Evolutionary conservation across 192 early-diverging fungal genomes (phyloP).

Genomic region (Coemansia sp.): DNA sequence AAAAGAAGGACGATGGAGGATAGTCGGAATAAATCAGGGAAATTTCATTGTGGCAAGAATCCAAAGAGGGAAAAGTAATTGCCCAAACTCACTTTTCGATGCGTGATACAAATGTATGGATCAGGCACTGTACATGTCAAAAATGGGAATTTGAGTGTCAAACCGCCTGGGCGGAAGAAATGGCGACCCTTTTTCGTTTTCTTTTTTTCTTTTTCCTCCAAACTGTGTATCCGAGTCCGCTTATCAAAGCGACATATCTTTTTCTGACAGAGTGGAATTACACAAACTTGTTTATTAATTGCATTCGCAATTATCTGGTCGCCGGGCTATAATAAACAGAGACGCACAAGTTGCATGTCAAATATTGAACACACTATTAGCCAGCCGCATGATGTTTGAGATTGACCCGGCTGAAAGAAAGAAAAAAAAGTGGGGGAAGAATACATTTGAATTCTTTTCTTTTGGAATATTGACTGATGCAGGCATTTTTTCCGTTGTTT

Average conservation of each 20-base stretch:
- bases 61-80: not conserved
- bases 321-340: not conserved
- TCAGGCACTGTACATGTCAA: not conserved
- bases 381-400: too few species aligned
- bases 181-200: not conserved
- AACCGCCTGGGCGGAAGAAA: not conserved
- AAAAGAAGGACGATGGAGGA: not conserved
- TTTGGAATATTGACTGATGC: too few species aligned
- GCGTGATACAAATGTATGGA: not conserved
- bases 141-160: not conserved
- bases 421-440: too few species aligned
- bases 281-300: not conserved
- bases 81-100: not conserved
- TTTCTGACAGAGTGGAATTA: not conserved
- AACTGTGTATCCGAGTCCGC: not conserved
- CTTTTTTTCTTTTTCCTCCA: not conserved
- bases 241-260: not conserved
- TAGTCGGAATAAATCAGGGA: not conserved
- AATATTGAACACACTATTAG: not conserved
- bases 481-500: too few species aligned
- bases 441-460: too few species aligned
- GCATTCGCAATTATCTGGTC: not conserved
- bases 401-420: not conserved
- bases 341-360: not conserved
- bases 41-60: not conserved